These are phyloP conservation scores for Durio zibethinus DNA, from an alignment of 345 rosid genomes.

Conservation along the genomic window DNA sequence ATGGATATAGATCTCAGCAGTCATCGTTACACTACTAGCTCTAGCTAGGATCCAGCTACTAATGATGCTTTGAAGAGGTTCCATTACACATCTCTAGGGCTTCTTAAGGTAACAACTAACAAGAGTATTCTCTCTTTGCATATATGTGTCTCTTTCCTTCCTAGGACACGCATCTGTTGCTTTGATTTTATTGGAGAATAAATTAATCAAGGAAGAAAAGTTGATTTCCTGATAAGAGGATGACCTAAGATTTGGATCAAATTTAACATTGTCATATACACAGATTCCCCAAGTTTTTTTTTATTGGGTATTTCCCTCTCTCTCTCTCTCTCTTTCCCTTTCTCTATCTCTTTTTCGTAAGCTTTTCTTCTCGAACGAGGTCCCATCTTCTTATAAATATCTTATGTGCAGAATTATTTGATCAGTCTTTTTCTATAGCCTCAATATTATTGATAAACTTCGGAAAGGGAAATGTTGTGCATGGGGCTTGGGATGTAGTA, in stretches of 20 bases:
- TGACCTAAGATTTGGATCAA: background rate
- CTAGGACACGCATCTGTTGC: background rate
- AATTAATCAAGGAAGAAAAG: background rate
- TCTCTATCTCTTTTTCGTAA: background rate
- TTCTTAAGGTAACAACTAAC: constrained; percentile 11
- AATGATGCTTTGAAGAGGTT: background rate
- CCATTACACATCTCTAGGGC: constrained; percentile 1
- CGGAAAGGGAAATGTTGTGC: background rate
- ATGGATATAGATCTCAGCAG: background rate
- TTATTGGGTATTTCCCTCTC: background rate
- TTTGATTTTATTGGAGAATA: background rate
- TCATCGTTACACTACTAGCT: background rate
- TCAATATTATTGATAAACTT: background rate
- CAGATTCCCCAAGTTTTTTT: background rate
- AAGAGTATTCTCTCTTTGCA: background rate
- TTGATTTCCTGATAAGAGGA: background rate
- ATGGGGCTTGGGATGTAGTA: background rate
- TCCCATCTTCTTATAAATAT: background rate
- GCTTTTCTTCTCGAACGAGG: background rate
- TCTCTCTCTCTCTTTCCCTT: too few relatives aligned
- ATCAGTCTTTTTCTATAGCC: background rate
- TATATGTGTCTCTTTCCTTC: background rate
- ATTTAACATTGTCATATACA: too few relatives aligned
- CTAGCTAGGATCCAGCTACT: background rate
- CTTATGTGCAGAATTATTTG: background rate